Evolutionary conservation across 179 eudicot genomes (phyloP).

Genomic region (Pouteria campechiana): DNA sequence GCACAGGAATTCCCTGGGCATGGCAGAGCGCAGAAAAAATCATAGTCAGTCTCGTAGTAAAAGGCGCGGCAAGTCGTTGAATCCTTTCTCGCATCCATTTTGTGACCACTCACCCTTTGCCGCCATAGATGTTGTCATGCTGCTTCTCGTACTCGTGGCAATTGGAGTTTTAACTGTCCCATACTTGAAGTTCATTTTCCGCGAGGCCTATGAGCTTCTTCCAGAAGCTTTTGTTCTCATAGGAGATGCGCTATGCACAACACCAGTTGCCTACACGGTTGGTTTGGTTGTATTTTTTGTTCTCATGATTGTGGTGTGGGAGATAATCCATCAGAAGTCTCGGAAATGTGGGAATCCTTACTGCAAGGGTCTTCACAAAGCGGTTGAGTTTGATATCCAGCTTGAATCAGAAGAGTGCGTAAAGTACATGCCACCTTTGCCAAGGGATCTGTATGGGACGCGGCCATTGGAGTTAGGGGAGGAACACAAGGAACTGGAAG

Average conservation of each 20-base stretch:
- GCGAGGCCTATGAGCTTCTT: slow-evolving; percentile 1
- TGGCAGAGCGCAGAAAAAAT: neutral
- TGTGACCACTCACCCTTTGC: slow-evolving; percentile 24
- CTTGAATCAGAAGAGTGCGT: slow-evolving; percentile 33
- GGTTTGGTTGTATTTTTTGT: slow-evolving; percentile 16
- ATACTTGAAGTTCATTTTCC: slow-evolving; percentile 13
- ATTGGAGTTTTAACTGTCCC: slow-evolving; percentile 21
- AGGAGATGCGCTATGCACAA: slow-evolving; percentile 10
- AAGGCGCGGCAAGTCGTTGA: slow-evolving; percentile 6
- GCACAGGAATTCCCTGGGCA: slow-evolving; percentile 6
- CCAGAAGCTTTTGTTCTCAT: slow-evolving; percentile 7
- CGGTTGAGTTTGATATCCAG: slow-evolving; percentile 33
- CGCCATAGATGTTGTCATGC: slow-evolving; percentile 20
- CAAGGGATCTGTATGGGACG: slow-evolving; percentile 2
- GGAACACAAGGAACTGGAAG: slow-evolving; percentile 32
- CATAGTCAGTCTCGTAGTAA: slow-evolving; percentile 2
- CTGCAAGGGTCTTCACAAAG: slow-evolving; percentile 26
- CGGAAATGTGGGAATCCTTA: slow-evolving; percentile 24
- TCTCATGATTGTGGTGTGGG: slow-evolving; percentile 14
- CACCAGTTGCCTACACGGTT: slow-evolving; percentile 19
- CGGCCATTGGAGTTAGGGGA: slow-evolving; percentile 27
- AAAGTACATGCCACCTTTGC: slow-evolving; percentile 12
- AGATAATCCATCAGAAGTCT: slow-evolving; percentile 15
- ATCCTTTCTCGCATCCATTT: slow-evolving; percentile 12
- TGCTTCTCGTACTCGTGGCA: slow-evolving; percentile 19